Conservation (phyloP, 257 asterid species). For the Solanum bulbocastanum region DNA sequence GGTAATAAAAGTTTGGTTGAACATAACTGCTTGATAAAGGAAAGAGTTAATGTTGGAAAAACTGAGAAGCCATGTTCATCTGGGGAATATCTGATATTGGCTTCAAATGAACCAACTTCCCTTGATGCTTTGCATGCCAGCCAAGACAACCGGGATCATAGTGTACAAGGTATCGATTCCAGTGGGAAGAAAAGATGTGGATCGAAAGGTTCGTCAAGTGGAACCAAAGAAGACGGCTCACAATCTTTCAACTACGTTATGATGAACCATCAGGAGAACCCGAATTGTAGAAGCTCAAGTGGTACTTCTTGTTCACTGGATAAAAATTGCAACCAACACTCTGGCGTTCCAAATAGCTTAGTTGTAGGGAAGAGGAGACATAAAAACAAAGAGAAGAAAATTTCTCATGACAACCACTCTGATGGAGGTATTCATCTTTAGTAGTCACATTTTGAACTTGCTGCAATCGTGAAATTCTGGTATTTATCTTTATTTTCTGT, state of each 20-base stretch:
- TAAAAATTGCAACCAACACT: slow-evolving; percentile 36
- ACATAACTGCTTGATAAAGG: slow-evolving; percentile 25
- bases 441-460: slow-evolving; percentile 6
- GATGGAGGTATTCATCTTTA: slow-evolving; percentile 46
- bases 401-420: slow-evolving; percentile 27
- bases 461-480: not conserved
- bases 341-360: slow-evolving; percentile 21
- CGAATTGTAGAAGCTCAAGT: slow-evolving; percentile 29
- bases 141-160: slow-evolving; percentile 30
- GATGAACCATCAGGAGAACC: slow-evolving; percentile 23
- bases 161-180: slow-evolving; percentile 17
- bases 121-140: slow-evolving; percentile 33
- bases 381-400: slow-evolving; percentile 33
- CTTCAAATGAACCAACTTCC: slow-evolving; percentile 35
- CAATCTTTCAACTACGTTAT: slow-evolving; percentile 38
- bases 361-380: slow-evolving; percentile 25
- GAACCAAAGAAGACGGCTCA: slow-evolving; percentile 46
- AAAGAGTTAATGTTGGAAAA: slow-evolving; percentile 19
- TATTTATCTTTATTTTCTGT: not conserved
- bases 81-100: slow-evolving; percentile 24
- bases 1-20: slow-evolving; percentile 26
- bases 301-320: slow-evolving; percentile 29
- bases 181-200: slow-evolving; percentile 52
- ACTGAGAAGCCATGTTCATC: slow-evolving; percentile 30
- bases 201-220: slow-evolving; percentile 32